Percentiles rank a stretch among this genome's conserved stretches.
phyloP scores from a whole-genome alignment of 2,329 filamentous ascomycete species.

The Coccinonectria pachysandricola region DNA sequence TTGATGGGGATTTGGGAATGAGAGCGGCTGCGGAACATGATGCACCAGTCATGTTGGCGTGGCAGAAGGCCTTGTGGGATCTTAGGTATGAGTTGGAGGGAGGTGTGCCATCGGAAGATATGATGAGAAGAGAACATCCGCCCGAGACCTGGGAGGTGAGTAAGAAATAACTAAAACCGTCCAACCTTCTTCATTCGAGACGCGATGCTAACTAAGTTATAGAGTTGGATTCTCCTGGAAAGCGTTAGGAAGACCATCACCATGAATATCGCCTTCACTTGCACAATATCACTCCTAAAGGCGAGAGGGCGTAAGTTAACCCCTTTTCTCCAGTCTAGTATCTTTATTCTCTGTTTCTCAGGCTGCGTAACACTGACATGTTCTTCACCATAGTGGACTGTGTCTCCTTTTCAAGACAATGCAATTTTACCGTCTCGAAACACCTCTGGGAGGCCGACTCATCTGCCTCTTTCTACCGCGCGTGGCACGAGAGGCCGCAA shows the following conservation, averaged over 20 bases:
- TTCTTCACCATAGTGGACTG: too few relatives aligned
- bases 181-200: too few relatives aligned
- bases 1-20: conserved; percentile 33
- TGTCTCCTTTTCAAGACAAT: too few relatives aligned
- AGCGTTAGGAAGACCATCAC: conserved; percentile 29
- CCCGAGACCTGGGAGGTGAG: conserved; percentile 34
- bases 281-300: conserved; percentile 25
- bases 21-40: conserved; percentile 32
- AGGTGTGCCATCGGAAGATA: conserved; percentile 10
- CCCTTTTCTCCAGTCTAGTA: too few relatives aligned
- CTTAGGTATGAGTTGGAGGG: conserved; percentile 25
- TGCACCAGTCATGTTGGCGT: conserved; percentile 23
- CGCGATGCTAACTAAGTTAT: conserved; percentile 1
- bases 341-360: too few relatives aligned
- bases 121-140: conserved; percentile 20
- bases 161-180: conserved; percentile 1
- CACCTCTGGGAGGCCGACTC: conserved; percentile 33
- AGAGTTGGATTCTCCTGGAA: conserved; percentile 34
- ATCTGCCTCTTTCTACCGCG: conserved; percentile 31
- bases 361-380: too few relatives aligned
- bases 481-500: conserved; percentile 34
- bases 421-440: conserved; percentile 30
- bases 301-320: conserved; percentile 19
- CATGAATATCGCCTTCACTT: conserved; percentile 22
- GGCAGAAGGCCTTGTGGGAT: conserved; percentile 25